Evolutionary conservation across 192 early-diverging fungal genomes (phyloP), one percentile per base, ranked within the genome.

Genomic region (Backusella macrospora): DNA sequence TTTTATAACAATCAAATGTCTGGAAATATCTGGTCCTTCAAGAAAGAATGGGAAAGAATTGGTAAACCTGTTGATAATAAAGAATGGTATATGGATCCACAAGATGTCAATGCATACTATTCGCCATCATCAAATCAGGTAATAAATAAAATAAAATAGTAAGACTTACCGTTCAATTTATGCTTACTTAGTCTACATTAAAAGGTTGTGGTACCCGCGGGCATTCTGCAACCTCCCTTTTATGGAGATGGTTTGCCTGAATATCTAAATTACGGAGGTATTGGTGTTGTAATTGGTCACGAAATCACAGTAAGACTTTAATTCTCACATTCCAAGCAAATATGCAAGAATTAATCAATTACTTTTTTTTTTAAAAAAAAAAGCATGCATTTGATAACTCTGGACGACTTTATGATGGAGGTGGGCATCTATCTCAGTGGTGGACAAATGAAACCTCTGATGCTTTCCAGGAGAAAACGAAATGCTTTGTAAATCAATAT

Each of bases 271-370:
- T 94, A 88, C 78, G 92, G 91, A 9, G 81, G 82, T 6, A 83
- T 90, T 45, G 92, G 92, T 15, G 83, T 86, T 47, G 85, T 94
- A 29, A 86, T 92, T 59, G 92, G 92, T 12, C 92, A 94, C 74
- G 92, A 94, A 75, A 78, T 93, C n/a, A 88, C 85, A 29, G 83
- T 84, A 84, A 76, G 71, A 21, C 13, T 21, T n/a, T 18, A 23
- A 52, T 23, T 52, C 6, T 2, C 9, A 52, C 49, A 52, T 52
- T 52, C 49, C 49, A 52, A 52, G 18, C n/a, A 52, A 23, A 18
- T 7, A 49, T 49, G 48, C 48, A 49, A 18, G 15, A 49, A 49
- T 6, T 49, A 49, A 49, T 49, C 48, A 49, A 67, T 12, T 67
- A 45, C 6, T 26, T 18, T 68, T 29, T 45, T 44, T 26, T 44